phyloP scores from a whole-genome alignment of 1,139 yeast genomes.

The Yamadazyma songkhlaensis region DNA sequence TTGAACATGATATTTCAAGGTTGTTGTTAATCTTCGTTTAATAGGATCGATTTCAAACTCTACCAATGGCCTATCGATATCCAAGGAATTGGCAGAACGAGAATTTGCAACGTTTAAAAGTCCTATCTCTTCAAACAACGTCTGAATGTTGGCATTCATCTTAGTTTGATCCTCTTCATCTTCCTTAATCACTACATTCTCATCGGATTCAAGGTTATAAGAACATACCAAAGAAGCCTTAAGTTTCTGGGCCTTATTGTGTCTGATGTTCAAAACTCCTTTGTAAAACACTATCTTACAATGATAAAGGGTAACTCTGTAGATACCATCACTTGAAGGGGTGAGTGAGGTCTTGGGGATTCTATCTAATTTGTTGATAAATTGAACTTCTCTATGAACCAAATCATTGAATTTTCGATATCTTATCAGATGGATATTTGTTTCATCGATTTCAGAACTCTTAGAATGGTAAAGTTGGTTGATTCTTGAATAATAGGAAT shows the following conservation, averaged over 20 bases:
- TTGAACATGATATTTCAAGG: conserved; percentile 11
- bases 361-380: conserved; percentile 3
- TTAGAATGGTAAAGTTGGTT: conserved; percentile 12
- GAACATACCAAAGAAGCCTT: conserved; percentile 14
- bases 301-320: neutral
- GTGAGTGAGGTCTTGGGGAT: neutral
- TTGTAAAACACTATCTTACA: conserved; percentile 9
- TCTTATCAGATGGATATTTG: conserved; percentile 10
- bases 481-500: conserved; percentile 6
- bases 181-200: conserved; percentile 3
- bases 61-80: conserved; percentile 9
- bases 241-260: conserved; percentile 12
- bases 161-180: neutral
- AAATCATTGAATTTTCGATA: conserved; percentile 12
- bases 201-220: conserved; percentile 10
- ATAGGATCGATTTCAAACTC: conserved; percentile 10
- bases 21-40: conserved; percentile 7
- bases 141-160: neutral
- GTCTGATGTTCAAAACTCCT: conserved; percentile 13
- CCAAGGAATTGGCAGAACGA: conserved; percentile 14
- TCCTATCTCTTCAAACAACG: conserved; percentile 11
- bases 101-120: conserved; percentile 12
- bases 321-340: conserved; percentile 1
- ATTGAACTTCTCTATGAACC: conserved; percentile 7
- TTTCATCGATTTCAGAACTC: conserved; percentile 7